Evolutionary conservation across 2,329 filamentous ascomycete species (phyloP), one percentile per base, ranked within the genome.

Genomic region (Fusarium citri): DNA sequence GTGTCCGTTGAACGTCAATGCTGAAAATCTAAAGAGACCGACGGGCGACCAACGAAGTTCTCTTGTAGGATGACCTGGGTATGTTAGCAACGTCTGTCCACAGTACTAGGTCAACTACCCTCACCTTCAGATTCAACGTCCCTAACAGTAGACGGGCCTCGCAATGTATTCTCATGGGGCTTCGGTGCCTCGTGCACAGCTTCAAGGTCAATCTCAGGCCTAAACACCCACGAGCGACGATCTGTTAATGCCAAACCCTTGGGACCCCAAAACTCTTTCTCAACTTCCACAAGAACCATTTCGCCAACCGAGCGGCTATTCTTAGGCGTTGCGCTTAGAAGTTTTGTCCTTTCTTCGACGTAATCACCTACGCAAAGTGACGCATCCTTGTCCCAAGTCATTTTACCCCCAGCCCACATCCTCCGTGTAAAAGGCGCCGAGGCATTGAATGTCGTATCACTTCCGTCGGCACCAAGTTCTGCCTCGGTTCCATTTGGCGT

Each of bases 1-100:
- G 78, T 97, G 94, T 0, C 89, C 92, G 76, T 97, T 97, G 82
- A 94, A 94, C 0, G 93, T 97, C 42, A 97, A 82, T 0, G 93
- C 93, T 1, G 91, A 94, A 82, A 94, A 97, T 20, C 92, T 88
- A 80, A 96, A 97, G 2, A 97, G 85, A 3, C 81, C 83, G 0
- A 82, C 80, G 0, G 83, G 79, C 0, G 85, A 86, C 83, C 82
- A 85, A 22, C 73, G 72, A 7, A 84, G 55, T 16, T 77, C 75
- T 12, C 83, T 75, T 1, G 66, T 45, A 0, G 74, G 74, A 41
- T 66, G 70, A 4, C 49, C 76, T 77, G 12, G 3, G 11, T 18
- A 7, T 18, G 23, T 68, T 30, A 68, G 65, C 18, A 4, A 5
- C 1, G 16, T 5, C 14, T 6, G 5, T 20, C 9, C 14, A 1